Conservation (phyloP, 768 basidiomycete species). For the Termitomyces sp. region DNA sequence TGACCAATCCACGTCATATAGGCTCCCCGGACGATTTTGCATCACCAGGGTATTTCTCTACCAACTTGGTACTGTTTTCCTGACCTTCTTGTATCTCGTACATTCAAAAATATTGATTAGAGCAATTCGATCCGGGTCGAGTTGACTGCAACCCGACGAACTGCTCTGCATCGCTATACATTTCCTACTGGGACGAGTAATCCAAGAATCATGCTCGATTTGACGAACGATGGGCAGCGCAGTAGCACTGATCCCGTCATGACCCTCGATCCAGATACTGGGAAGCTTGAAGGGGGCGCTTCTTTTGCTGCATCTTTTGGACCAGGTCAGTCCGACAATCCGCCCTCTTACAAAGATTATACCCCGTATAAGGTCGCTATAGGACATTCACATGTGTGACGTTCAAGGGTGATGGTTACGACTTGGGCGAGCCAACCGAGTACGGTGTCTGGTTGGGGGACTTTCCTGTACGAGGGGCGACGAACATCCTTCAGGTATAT, state of each 20-base stretch:
- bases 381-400: conserved; percentile 54
- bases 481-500: conserved; percentile 42
- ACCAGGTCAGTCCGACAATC: conserved; percentile 24
- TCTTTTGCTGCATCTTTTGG: conserved; percentile 54
- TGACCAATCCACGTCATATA: conserved; percentile 11
- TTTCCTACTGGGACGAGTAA: conserved; percentile 40
- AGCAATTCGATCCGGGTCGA: conserved; percentile 53
- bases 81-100: not conserved
- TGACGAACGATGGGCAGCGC: conserved; percentile 55
- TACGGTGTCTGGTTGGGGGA: conserved; percentile 51
- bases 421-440: conserved; percentile 41
- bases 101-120: conserved; percentile 18
- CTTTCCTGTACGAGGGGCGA: conserved; percentile 39
- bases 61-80: conserved; percentile 38
- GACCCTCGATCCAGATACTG: conserved; percentile 41
- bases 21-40: conserved; percentile 56
- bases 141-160: conserved; percentile 51
- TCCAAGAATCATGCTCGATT: conserved; percentile 53
- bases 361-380: conserved; percentile 36
- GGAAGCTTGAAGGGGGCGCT: conserved; percentile 42
- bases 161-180: conserved; percentile 55
- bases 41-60: conserved; percentile 62
- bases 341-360: not conserved
- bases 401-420: conserved; percentile 49
- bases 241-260: conserved; percentile 45